Evolutionary conservation across 2,329 filamentous ascomycete species (phyloP), one percentile per base, ranked within the genome.

Genomic region (Orbilia brochopaga): DNA sequence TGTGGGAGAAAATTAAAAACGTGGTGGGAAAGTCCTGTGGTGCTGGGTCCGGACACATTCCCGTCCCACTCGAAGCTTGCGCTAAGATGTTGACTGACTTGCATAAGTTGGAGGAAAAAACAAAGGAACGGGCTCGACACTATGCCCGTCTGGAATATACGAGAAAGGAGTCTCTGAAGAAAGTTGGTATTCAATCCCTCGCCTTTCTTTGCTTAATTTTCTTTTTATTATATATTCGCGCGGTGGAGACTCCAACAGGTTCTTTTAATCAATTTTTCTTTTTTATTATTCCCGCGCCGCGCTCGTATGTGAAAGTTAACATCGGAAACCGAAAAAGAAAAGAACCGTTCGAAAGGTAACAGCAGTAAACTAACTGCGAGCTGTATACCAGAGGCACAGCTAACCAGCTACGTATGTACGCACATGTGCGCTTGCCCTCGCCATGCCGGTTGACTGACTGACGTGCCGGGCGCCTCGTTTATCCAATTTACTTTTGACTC

Each of bases 1-100:
- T 48, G 44, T 21, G 44, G 44, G 48, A 70, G 48, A 58, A 37
- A 35, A 32, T 48, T 51, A 54, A 70, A 70, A 70, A 70, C 66
- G 66, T 70, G 66, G 66, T 69, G 32, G 57, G 59, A 55, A 70
- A 63, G 21, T 32, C 53, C 55, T 70, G 42, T 70, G 66, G 66
- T 64, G 50, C 48, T 50, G 66, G 66, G 61, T 62, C 54, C 66
- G 66, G 66, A 51, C 60, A 70, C 32, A 53, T 57, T 70, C 66
- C 66, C 59, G 66, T 61, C 44, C 66, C 66, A 70, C 53, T 58
- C 27, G 17, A 51, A 48, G 62, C 24, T 54, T 50, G 63, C 66
- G 59, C 59, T 70, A 70, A 60, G 8, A 48, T 19, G n/a, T 32
- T 30, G 42, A 37, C 30, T 58, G 46, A 64, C 59, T 59, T 64